Percentiles rank a stretch among this genome's conserved stretches.
Conservation (phyloP, 2,329 filamentous ascomycete species). For the Macrophomina tecta region DNA sequence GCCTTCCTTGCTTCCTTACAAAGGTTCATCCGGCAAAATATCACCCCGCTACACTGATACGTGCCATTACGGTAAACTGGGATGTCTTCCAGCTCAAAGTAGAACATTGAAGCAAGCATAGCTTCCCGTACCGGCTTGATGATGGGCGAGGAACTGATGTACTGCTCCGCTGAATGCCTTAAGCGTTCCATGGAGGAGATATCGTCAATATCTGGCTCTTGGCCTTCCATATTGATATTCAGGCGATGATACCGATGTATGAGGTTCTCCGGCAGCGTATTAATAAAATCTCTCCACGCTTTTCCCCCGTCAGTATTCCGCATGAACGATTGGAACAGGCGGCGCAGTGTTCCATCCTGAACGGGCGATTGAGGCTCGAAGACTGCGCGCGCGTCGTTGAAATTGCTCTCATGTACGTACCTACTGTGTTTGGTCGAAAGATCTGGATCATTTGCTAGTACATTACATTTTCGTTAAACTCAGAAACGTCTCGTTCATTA, state of each 20-base stretch:
- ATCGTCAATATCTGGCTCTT: conserved; percentile 34
- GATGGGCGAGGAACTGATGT: conserved; percentile 24
- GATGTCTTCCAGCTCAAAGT: conserved; percentile 31
- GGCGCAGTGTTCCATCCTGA: conserved; percentile 33
- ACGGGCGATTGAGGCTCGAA: conserved; percentile 35
- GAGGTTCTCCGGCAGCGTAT: conserved; percentile 29
- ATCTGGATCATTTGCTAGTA: too few species aligned
- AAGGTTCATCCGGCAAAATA: conserved; percentile 30
- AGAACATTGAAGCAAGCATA: conserved; percentile 32
- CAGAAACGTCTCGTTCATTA: too few species aligned
- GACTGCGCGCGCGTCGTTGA: conserved; percentile 13
- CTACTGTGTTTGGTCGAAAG: too few species aligned
- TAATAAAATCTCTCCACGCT: conserved; percentile 33
- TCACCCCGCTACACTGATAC: conserved; percentile 30
- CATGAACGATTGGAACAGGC: conserved; percentile 34
- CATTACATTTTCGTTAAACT: too few species aligned
- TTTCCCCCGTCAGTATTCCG: conserved; percentile 35
- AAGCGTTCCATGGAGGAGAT: conserved; percentile 30
- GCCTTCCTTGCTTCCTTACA: conserved; percentile 24
- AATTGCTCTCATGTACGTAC: too few species aligned
- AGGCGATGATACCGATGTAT: conserved; percentile 34
- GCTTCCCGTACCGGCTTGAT: conserved; percentile 29
- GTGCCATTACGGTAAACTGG: conserved; percentile 22
- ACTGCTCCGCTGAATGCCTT: conserved; percentile 27
- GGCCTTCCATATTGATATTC: conserved; percentile 31